phyloP scores from a whole-genome alignment of 2,329 filamentous ascomycete genomes.

The Colletotrichum coccodes region DNA sequence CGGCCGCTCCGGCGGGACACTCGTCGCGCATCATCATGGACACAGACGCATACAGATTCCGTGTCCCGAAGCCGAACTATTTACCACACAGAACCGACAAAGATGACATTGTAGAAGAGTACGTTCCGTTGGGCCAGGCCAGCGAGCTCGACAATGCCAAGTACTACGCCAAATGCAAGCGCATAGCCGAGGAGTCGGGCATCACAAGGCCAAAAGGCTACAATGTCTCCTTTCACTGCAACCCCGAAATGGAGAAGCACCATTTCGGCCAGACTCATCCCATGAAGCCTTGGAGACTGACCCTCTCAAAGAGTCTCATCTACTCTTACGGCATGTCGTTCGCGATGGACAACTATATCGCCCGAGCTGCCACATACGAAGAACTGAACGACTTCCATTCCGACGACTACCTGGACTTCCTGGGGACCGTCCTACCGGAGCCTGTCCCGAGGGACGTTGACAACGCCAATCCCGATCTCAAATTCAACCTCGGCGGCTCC shows the following conservation, averaged over 20 bases:
- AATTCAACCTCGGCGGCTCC: conserved; percentile 88
- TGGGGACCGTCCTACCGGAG: conserved; percentile 76
- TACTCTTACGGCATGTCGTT: conserved; percentile 95
- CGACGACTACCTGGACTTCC: conserved; percentile 89
- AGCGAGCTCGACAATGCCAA: conserved; percentile 65
- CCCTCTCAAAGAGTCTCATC: conserved; percentile 93
- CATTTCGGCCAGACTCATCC: conserved; percentile 97
- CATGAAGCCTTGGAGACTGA: conserved; percentile 99
- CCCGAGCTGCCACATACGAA: conserved; percentile 85
- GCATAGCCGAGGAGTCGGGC: conserved; percentile 68
- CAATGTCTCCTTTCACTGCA: conserved; percentile 94
- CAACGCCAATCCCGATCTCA: conserved; percentile 69
- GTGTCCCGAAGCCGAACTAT: conserved; percentile 69
- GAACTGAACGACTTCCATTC: conserved; percentile 90
- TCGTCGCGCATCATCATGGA: conserved; percentile 26
- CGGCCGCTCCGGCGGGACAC: conserved; percentile 19
- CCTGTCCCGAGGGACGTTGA: conserved; percentile 73
- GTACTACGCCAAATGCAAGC: conserved; percentile 68
- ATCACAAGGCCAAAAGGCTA: conserved; percentile 86
- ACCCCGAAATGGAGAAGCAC: conserved; percentile 93
- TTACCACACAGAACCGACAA: conserved; percentile 64
- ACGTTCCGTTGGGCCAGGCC: conserved; percentile 59
- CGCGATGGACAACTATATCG: conserved; percentile 93
- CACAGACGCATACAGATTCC: conserved; percentile 54
- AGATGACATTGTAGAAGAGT: conserved; percentile 64